Evolutionary conservation across 208 protist species (phyloP).

Genomic region (Histomonas meleagridis): DNA sequence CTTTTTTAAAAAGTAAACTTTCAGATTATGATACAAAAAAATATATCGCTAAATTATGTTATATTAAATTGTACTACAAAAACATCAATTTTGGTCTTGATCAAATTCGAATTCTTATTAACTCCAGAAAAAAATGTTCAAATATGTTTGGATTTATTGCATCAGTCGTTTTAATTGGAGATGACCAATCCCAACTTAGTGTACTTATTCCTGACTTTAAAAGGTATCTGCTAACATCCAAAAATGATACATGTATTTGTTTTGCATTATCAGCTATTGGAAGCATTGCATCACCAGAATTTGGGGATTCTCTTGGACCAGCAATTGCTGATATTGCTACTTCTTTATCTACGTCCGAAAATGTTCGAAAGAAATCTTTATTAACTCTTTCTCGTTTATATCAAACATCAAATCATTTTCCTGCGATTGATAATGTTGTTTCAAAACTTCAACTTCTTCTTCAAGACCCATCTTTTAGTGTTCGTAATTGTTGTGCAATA

Average conservation of each 20-base stretch:
- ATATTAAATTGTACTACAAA: background rate
- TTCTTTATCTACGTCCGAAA: background rate
- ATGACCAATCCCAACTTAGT: background rate
- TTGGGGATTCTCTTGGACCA: background rate
- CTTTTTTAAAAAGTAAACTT: background rate
- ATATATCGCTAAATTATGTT: constrained; percentile 1
- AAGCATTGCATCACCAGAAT: background rate
- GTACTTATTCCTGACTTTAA: background rate
- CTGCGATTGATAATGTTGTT: background rate
- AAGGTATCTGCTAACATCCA: background rate
- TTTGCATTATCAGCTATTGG: background rate
- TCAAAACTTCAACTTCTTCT: background rate
- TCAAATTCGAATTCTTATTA: background rate
- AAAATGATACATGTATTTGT: background rate
- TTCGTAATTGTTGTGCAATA: background rate
- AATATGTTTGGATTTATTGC: background rate
- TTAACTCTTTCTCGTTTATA: background rate
- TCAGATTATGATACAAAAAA: background rate
- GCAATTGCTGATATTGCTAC: background rate
- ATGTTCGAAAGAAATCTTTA: background rate
- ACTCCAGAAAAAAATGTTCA: too few species aligned
- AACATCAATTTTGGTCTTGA: background rate
- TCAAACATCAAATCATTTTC: background rate
- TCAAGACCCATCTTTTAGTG: background rate
- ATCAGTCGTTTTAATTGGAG: background rate